phyloP scores from a whole-genome alignment of 805 yeast genomes.

The Zygosaccharomyces lentus region DNA sequence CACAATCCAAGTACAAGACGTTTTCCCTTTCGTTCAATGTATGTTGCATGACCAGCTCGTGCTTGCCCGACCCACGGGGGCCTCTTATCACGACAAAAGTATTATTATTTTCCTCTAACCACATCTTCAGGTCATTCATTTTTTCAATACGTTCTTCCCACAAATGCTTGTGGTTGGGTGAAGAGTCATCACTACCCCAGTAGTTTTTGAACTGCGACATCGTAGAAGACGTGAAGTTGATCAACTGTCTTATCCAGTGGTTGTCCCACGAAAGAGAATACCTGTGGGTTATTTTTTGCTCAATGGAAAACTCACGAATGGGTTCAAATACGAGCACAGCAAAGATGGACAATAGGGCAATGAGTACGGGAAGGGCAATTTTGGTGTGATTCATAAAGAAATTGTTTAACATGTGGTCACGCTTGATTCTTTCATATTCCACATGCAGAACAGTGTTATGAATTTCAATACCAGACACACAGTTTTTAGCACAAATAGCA shows the following conservation, averaged over 20 bases:
- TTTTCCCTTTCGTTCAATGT: constrained; percentile 58
- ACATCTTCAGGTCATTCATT: constrained; percentile 62
- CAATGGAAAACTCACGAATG: constrained; percentile 74
- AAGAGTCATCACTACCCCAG: constrained; percentile 33
- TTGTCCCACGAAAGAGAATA: constrained; percentile 50
- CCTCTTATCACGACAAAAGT: constrained; percentile 89
- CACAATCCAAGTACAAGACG: constrained; percentile 74
- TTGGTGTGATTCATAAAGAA: constrained; percentile 72
- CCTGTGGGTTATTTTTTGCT: constrained; percentile 62
- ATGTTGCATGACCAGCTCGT: constrained; percentile 66
- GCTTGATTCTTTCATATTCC: constrained; percentile 57
- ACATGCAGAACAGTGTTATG: constrained; percentile 67
- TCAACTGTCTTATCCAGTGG: constrained; percentile 33
- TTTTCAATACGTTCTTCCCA: constrained; percentile 73
- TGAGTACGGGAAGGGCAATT: constrained; percentile 70
- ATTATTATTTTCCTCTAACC: constrained; percentile 85
- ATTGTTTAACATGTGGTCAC: constrained; percentile 50
- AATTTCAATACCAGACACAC: constrained; percentile 73
- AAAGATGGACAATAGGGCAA: constrained; percentile 73
- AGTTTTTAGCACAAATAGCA: constrained; percentile 84
- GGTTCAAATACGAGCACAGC: constrained; percentile 93
- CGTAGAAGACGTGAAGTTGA: constrained; percentile 38
- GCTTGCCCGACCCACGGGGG: constrained; percentile 94
- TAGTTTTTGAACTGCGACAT: constrained; percentile 36
- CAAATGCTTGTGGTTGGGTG: constrained; percentile 32